phyloP scores from a whole-genome alignment of 164 flowering plant species.

The Vitis riparia region DNA sequence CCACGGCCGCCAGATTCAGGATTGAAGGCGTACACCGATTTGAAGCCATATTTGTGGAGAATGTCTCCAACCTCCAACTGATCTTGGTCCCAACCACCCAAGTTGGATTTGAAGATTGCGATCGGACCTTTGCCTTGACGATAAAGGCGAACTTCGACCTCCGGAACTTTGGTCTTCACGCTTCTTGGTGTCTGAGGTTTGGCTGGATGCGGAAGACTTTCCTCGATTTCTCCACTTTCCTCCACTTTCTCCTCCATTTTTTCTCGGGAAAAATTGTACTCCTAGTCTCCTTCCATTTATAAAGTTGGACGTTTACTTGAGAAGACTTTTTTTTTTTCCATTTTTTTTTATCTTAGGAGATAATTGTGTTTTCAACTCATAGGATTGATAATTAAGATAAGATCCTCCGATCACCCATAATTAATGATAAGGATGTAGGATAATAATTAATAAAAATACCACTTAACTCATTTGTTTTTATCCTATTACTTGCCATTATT shows the following conservation, averaged over 20 bases:
- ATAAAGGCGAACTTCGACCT: conserved; percentile 43
- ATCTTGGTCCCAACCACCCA: conserved; percentile 55
- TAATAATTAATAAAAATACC: no score
- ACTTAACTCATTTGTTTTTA: no score
- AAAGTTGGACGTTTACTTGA: no score
- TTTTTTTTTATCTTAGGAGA: no score
- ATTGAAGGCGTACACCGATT: conserved; percentile 36
- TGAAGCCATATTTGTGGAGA: conserved; percentile 47
- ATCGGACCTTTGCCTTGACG: conserved; percentile 48
- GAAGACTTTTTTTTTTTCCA: no score
- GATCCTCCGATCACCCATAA: no score
- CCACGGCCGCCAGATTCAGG: conserved; percentile 32
- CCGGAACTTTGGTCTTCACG: conserved; percentile 39
- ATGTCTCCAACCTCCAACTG: conserved; percentile 49
- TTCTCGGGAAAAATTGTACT: no score
- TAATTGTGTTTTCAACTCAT: no score
- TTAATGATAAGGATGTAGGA: no score
- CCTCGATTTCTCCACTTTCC: conserved; percentile 19
- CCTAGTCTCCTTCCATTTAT: no score
- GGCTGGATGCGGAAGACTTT: background rate
- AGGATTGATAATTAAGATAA: no score
- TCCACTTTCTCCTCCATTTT: background rate
- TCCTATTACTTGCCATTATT: no score
- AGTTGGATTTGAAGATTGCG: conserved; percentile 35
- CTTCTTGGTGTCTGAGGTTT: conserved; percentile 8